Base-by-base conservation (phyloP, 1,284 basidiomycete genomes). In the Ceratobasidium sp. region DNA sequence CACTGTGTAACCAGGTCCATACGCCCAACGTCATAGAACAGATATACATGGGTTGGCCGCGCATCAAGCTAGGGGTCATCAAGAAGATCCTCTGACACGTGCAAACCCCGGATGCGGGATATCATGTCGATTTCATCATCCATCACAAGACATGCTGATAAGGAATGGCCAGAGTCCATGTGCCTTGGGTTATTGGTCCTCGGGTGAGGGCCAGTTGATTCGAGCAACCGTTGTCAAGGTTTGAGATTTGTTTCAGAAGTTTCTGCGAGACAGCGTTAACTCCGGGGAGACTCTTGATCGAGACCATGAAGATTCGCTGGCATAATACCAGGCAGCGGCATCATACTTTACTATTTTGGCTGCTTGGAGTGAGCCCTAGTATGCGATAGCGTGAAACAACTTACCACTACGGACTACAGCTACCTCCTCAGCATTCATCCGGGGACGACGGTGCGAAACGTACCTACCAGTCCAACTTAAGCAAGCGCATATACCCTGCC, bases 221-320 rank as follows among this genome's bases (percentile, higher is more conserved):
- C 31, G 34, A 39, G 16, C 56, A 59, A 37, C 56, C 22, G 56
- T 59, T 39, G 56, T n/a, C 34, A 39, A 39, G 22, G 56, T 59
- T 59, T 59, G 56, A 19, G 34, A 16, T 19, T 59, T 59, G 56
- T 59, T 59, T 59, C 56, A 59, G 56, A 16, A 9, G 11, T 16
- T n/a, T 19, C 24, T 27, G 31, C 31, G 8, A 19, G 29, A 31
- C 34, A 9, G 9, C 9, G 34, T 37, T 37, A 37, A 37, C 34
- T 37, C 34, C 34, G 34, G 5, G 34, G 34, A 5, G 6, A 37
- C 9, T 9, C 34, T 37, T 37, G 34, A 37, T 37, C 34, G 34
- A 37, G 34, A 37, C 34, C 34, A 37, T 37, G 6, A 6, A 37
- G 19, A 14, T 13, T 46, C 14, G 43, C 43, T 14, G 43, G 14